Percentiles rank a stretch among this genome's conserved stretches.
phyloP scores from a whole-genome alignment of 2,329 filamentous ascomycete genomes.

The Colletotrichum sojae region DNA sequence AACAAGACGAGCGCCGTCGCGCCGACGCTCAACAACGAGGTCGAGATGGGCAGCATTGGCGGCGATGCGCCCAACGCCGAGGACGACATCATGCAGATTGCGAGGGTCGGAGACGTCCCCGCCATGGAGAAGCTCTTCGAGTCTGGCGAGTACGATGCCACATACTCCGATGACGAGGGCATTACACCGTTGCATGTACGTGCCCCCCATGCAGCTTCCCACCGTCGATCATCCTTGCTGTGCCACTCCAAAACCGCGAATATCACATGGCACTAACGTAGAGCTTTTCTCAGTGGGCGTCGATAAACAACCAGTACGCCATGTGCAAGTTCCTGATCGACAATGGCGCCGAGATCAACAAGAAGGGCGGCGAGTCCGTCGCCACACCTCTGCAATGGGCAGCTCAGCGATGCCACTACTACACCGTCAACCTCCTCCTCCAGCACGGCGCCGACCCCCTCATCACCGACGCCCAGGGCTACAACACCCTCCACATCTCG shows the following conservation, averaged over 20 bases:
- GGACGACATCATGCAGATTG: conserved; percentile 96
- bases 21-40: conserved; percentile 70
- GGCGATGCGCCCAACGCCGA: conserved; percentile 60
- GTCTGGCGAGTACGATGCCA: conserved; percentile 83
- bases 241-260: background rate
- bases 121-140: conserved; percentile 94
- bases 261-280: conserved; percentile 40
- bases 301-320: conserved; percentile 98
- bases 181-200: conserved; percentile 95
- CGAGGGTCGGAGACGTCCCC: conserved; percentile 86
- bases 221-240: background rate
- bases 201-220: conserved; percentile 40
- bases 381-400: conserved; percentile 98
- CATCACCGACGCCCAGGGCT: conserved; percentile 93
- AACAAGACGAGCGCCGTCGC: conserved; percentile 67
- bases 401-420: conserved; percentile 96
- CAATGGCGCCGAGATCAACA: conserved; percentile 89
- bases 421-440: conserved; percentile 92
- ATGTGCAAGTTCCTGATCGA: conserved; percentile 96
- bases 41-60: conserved; percentile 68
- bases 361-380: conserved; percentile 93
- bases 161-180: conserved; percentile 89
- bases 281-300: conserved; percentile 81
- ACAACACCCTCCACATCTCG: conserved; percentile 97
- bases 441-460: conserved; percentile 93